Conservation (phyloP, 2,329 filamentous ascomycete species). For the Fusarium temperatum region DNA sequence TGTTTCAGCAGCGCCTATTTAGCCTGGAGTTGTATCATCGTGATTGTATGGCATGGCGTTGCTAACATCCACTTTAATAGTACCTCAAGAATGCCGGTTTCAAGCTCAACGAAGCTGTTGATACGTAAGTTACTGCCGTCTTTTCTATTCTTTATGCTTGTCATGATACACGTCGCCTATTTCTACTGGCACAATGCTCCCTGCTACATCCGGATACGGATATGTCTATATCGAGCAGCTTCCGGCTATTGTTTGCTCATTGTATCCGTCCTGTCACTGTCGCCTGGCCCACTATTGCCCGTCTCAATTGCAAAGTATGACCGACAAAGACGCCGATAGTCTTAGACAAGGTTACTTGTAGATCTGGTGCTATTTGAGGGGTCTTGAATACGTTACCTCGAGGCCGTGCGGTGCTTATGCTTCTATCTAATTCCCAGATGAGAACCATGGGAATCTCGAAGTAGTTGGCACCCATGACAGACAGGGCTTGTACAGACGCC, state of each 20-base stretch:
- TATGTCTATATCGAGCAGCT: constrained; percentile 15
- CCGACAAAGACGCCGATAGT: constrained; percentile 50
- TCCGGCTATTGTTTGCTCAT: constrained; percentile 13
- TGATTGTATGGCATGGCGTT: constrained; percentile 11
- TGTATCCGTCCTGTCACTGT: constrained; percentile 19
- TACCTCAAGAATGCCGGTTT: constrained; percentile 59
- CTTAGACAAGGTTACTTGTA: constrained; percentile 43
- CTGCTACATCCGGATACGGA: constrained; percentile 11
- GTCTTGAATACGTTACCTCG: constrained; percentile 9
- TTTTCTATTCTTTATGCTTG: constrained; percentile 17
- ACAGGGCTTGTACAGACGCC: constrained; percentile 1
- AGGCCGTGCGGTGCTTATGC: constrained; percentile 1
- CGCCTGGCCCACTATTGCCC: constrained; percentile 45
- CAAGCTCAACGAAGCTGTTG: constrained; percentile 63
- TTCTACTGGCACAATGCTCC: not conserved
- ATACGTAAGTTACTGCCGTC: constrained; percentile 61
- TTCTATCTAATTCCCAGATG: not conserved
- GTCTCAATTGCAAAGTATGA: constrained; percentile 48
- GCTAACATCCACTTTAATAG: constrained; percentile 47
- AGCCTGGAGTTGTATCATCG: constrained; percentile 21
- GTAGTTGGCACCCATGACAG: not conserved
- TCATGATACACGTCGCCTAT: constrained; percentile 5
- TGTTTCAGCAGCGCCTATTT: constrained; percentile 33
- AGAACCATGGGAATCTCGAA: not conserved
- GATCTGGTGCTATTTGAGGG: constrained; percentile 35